phyloP scores from a whole-genome alignment of 1,139 yeast genomes.

The Keqinozyma sinolaborantium region DNA sequence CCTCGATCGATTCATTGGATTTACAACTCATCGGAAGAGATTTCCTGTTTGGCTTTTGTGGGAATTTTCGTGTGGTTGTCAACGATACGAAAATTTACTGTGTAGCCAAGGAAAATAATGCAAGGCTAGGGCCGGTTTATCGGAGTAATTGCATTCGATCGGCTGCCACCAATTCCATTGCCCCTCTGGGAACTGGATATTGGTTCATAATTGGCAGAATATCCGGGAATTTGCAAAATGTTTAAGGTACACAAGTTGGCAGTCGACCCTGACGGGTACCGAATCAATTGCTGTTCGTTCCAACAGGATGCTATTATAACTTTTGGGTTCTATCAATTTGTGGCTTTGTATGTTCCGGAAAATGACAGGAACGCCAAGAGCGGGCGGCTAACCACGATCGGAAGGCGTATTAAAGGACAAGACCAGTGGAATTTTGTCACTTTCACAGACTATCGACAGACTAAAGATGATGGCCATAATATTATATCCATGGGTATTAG shows the following conservation, averaged over 20 bases:
- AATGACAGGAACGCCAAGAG: neutral
- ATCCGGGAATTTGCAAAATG: too few relatives aligned
- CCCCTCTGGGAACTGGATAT: too few relatives aligned
- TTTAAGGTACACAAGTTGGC: neutral
- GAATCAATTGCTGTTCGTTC: slow-evolving; percentile 7
- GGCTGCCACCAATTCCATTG: too few relatives aligned
- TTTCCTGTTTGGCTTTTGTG: too few relatives aligned
- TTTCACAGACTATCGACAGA: slow-evolving; percentile 10
- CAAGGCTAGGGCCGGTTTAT: too few relatives aligned
- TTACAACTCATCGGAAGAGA: too few relatives aligned
- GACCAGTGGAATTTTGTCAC: slow-evolving; percentile 3
- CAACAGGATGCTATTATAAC: slow-evolving; percentile 7
- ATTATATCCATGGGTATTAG: slow-evolving; percentile 13
- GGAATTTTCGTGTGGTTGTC: too few relatives aligned
- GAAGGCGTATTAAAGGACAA: slow-evolving; percentile 1
- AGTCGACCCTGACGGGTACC: slow-evolving; percentile 4
- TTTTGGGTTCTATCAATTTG: slow-evolving; percentile 4
- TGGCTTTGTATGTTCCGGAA: slow-evolving; percentile 4
- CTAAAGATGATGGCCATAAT: slow-evolving; percentile 14
- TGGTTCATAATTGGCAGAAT: too few relatives aligned
- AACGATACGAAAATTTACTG: too few relatives aligned
- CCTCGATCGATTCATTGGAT: too few relatives aligned
- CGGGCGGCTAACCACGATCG: slow-evolving; percentile 3
- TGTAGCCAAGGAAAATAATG: too few relatives aligned
- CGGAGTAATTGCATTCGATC: too few relatives aligned